phyloP scores from a whole-genome alignment of 768 basidiomycete genomes.

The Lyophyllum semitale region DNA sequence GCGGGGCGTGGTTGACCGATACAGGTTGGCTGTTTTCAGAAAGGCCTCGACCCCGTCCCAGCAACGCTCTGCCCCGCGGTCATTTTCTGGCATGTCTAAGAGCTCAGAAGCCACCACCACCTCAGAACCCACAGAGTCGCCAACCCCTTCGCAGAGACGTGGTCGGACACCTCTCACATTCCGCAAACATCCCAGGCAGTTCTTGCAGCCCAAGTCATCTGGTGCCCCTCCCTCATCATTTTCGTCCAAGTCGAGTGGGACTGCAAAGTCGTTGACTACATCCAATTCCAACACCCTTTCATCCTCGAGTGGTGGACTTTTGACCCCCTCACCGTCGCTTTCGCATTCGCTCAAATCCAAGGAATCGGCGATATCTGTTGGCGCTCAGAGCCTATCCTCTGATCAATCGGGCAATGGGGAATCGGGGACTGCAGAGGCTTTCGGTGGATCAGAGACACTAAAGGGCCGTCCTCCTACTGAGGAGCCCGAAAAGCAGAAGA shows the following conservation, averaged over 20 bases:
- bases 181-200: slow-evolving; percentile 71
- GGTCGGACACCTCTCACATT: slow-evolving; percentile 72
- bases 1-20: slow-evolving; percentile 89
- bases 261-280: slow-evolving; percentile 31
- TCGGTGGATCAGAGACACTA: slow-evolving; percentile 9
- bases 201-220: slow-evolving; percentile 74
- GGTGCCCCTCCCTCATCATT: slow-evolving; percentile 38
- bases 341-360: slow-evolving; percentile 81
- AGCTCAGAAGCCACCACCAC: slow-evolving; percentile 45
- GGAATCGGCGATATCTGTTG: slow-evolving; percentile 75
- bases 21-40: slow-evolving; percentile 82
- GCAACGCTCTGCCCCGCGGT: slow-evolving; percentile 40
- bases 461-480: slow-evolving; percentile 31
- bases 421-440: slow-evolving; percentile 23
- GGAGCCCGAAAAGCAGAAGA: slow-evolving; percentile 63
- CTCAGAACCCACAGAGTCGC: slow-evolving; percentile 42
- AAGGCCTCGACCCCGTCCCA: slow-evolving; percentile 72
- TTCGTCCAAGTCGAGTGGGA: slow-evolving; percentile 41
- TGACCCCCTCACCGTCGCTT: slow-evolving; percentile 66
- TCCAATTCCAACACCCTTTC: slow-evolving; percentile 53
- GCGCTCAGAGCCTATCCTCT: slow-evolving; percentile 69
- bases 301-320: slow-evolving; percentile 46
- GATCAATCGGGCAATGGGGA: slow-evolving; percentile 67
- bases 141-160: slow-evolving; percentile 58
- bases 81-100: slow-evolving; percentile 61